These are phyloP conservation scores for Suaeda aralocaspica DNA, from an alignment of 148 eudicot species.

Conservation along the genomic window DNA sequence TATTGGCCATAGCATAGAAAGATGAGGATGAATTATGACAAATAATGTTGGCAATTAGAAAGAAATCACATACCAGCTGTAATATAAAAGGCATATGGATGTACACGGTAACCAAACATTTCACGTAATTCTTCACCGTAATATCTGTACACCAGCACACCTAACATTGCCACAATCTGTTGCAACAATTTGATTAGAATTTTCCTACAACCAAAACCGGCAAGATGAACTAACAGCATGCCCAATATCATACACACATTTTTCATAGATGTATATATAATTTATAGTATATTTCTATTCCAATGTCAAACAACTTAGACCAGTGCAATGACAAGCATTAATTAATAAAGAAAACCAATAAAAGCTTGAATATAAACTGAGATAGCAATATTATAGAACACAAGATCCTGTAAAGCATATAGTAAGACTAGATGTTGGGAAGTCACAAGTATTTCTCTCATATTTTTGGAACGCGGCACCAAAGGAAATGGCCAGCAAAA, in stretches of 20 bases:
- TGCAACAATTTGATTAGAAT: slow-evolving; percentile 21
- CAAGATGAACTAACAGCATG: neutral
- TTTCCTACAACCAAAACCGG: slow-evolving; percentile 1
- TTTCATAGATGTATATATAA: neutral
- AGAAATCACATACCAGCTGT: slow-evolving; percentile 65
- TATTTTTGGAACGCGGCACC: neutral
- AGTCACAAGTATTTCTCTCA: neutral
- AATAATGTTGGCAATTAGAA: neutral
- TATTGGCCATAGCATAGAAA: neutral
- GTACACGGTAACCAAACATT: slow-evolving; percentile 98
- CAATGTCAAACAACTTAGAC: neutral
- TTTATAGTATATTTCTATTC: neutral
- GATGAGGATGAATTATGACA: neutral
- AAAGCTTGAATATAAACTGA: neutral
- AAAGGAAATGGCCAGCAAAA: neutral
- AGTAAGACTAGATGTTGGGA: neutral
- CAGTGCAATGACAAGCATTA: neutral
- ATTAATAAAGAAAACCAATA: neutral
- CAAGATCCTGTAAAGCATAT: neutral
- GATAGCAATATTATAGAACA: neutral
- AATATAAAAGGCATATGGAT: slow-evolving; percentile 92
- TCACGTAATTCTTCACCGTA: slow-evolving; percentile 96
- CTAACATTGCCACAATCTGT: slow-evolving; percentile 90
- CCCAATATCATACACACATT: neutral
- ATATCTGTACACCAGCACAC: slow-evolving; percentile 80